Base-by-base conservation (phyloP, 768 basidiomycete species). In the Gautieria morchelliformis region DNA sequence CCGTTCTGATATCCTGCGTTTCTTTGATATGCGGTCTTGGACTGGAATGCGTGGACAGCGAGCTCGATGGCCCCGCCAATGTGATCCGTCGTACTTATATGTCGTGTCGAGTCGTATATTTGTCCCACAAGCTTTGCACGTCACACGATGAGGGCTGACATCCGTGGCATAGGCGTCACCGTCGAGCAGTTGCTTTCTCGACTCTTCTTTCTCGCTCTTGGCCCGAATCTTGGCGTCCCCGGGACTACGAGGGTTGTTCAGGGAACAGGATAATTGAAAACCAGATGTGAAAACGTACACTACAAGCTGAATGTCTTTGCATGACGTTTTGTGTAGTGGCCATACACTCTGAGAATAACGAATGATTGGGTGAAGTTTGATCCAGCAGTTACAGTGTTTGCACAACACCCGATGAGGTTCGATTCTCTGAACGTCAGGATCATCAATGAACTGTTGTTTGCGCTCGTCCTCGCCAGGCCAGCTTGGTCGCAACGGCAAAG, bases 61-160 rank as follows among this genome's bases (percentile, higher is more conserved):
- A 41, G 73, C 72, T 33, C 80, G 74, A 63, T 87, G 85, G 61
- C 78, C 82, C 46, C 70, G 66, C 85, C 85, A 87, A 67, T 87
- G 85, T 63, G 78, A 78, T 32, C 76, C 74, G 63, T 87, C 85
- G 62, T 77, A 87, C 20, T 73, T 73, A 67, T 82, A 84, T 69
- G 86, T 87, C 33, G 73, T 67, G 15, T 84, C 86, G 27, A 87
- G 78, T 66, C 84, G 84, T 68, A 87, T 85, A 14, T 71, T 69
- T 30, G 63, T 69, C 39, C 74, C 72, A 67, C 85, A 87, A 53
- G 75, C 74, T 60, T 70, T 72, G 70, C 84, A 86, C 55, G 73
- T 71, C 52, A 83, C 79, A 54, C 75, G 73, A 52, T 78, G 70
- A 3, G 77, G 71, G 61, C 79, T 73, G 17, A 82, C 70, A 53